phyloP scores from a whole-genome alignment of 805 yeast genomes.

The Candida takata region DNA sequence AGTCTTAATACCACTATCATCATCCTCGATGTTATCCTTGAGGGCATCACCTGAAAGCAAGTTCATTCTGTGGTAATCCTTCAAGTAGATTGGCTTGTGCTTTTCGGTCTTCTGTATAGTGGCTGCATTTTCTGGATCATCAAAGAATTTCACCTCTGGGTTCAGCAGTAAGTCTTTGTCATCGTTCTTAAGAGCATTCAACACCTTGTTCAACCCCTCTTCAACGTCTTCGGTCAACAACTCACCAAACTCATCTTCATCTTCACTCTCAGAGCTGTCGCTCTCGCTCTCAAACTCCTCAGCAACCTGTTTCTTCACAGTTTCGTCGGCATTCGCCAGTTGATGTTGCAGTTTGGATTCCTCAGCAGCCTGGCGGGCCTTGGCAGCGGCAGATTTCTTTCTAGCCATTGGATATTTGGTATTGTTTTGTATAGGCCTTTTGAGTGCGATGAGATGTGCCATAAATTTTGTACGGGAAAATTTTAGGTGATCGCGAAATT shows the following conservation, averaged over 20 bases:
- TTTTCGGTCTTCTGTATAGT: constrained; percentile 20
- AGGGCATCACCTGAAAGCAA: constrained; percentile 60
- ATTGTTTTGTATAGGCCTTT: neutral
- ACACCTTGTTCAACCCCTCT: constrained; percentile 63
- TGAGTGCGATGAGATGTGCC: neutral
- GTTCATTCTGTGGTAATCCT: constrained; percentile 87
- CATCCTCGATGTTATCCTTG: constrained; percentile 44
- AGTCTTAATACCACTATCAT: constrained; percentile 44
- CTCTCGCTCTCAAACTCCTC: constrained; percentile 32
- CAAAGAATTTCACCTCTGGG: constrained; percentile 67
- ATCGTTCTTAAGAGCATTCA: constrained; percentile 60
- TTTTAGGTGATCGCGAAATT: neutral
- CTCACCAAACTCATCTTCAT: constrained; percentile 91
- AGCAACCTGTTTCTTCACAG: constrained; percentile 22
- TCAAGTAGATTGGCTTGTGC: constrained; percentile 76
- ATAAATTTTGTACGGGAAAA: neutral
- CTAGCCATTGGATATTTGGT: constrained; percentile 65
- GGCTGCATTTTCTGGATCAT: constrained; percentile 43
- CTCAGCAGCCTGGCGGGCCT: constrained; percentile 44
- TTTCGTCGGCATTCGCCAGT: constrained; percentile 14
- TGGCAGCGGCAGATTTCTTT: constrained; percentile 80
- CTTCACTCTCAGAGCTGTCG: constrained; percentile 32
- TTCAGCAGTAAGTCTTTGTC: constrained; percentile 62
- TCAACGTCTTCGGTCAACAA: constrained; percentile 83
- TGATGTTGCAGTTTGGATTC: constrained; percentile 20